A percentile compares a stretch with the other conserved stretches of the same genome.
Evolutionary conservation across 2,329 filamentous ascomycete genomes (phyloP).

Genomic region (Coniochaeta sp.): DNA sequence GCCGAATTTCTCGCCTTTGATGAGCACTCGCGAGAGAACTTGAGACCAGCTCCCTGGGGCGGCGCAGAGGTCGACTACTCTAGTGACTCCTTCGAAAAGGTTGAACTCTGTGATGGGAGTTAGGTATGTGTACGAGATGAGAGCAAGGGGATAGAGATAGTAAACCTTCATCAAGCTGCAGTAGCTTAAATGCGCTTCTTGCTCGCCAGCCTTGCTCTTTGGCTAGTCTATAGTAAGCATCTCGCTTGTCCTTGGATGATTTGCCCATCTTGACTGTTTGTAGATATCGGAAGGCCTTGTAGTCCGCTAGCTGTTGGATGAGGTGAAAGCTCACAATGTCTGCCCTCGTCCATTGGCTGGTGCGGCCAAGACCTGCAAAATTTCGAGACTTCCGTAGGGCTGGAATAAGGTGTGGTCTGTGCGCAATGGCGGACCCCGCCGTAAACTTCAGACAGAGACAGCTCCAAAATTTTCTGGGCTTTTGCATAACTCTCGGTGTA

Average conservation of each 20-base stretch:
- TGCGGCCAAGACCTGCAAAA: not conserved
- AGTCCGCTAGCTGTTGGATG: not conserved
- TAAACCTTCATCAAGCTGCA: constrained; percentile 79
- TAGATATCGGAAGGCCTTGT: not conserved
- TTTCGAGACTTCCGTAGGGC: constrained; percentile 13
- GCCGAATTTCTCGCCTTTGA: constrained; percentile 88
- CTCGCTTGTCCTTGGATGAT: constrained; percentile 96
- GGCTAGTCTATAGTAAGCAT: constrained; percentile 93
- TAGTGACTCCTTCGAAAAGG: constrained; percentile 79
- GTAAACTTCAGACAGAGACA: not conserved
- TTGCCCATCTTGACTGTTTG: constrained; percentile 63
- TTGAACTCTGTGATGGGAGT: constrained; percentile 64
- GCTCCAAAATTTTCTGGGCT: not conserved
- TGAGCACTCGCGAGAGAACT: constrained; percentile 85
- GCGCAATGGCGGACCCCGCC: constrained; percentile 5
- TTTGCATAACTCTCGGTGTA: not conserved
- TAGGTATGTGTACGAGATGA: constrained; percentile 2
- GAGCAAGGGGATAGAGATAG: constrained; percentile 1
- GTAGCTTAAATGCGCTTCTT: constrained; percentile 90
- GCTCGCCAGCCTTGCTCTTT: constrained; percentile 99
- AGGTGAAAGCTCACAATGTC: not conserved
- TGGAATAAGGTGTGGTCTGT: constrained; percentile 24
- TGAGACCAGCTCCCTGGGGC: constrained; percentile 97
- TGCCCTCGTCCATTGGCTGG: not conserved
- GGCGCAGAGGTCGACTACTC: constrained; percentile 92